phyloP scores from a whole-genome alignment of 306 rosid species.

The Trifolium subterraneum region DNA sequence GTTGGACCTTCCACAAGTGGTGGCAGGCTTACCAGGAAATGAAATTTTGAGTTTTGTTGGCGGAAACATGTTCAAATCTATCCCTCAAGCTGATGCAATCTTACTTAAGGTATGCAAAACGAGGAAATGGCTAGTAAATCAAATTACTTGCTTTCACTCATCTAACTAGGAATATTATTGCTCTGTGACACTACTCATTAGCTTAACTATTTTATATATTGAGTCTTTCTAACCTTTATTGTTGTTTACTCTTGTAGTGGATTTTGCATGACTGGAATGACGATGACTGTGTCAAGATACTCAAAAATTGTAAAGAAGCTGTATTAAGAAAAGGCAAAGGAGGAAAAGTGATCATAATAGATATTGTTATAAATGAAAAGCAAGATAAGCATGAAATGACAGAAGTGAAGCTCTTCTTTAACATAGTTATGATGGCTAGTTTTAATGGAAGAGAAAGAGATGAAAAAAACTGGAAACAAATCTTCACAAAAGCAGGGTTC shows the following conservation, averaged over 20 bases:
- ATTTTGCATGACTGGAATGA: background rate
- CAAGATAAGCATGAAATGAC: constrained; percentile 20
- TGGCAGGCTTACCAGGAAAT: too few species aligned
- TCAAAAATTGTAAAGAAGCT: background rate
- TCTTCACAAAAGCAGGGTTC: constrained; percentile 17
- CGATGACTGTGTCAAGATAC: background rate
- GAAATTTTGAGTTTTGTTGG: background rate
- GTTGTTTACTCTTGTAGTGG: background rate
- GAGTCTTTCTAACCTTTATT: background rate
- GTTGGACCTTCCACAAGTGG: too few species aligned
- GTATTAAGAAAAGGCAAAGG: background rate
- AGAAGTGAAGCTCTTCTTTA: background rate
- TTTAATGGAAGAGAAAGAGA: constrained; percentile 32
- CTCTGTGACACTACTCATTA: background rate
- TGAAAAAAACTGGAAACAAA: background rate
- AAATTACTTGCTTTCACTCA: background rate
- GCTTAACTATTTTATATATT: too few species aligned
- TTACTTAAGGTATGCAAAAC: constrained; percentile 15
- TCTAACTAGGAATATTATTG: background rate
- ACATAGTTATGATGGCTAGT: constrained; percentile 19
- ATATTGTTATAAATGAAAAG: constrained; percentile 27
- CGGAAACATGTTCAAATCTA: constrained; percentile 18
- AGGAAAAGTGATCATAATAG: background rate
- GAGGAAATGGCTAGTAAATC: too few species aligned
- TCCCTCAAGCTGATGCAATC: constrained; percentile 31